Evolutionary conservation across 345 rosid species (phyloP).

Genomic region (Sisymbrium altissimum): DNA sequence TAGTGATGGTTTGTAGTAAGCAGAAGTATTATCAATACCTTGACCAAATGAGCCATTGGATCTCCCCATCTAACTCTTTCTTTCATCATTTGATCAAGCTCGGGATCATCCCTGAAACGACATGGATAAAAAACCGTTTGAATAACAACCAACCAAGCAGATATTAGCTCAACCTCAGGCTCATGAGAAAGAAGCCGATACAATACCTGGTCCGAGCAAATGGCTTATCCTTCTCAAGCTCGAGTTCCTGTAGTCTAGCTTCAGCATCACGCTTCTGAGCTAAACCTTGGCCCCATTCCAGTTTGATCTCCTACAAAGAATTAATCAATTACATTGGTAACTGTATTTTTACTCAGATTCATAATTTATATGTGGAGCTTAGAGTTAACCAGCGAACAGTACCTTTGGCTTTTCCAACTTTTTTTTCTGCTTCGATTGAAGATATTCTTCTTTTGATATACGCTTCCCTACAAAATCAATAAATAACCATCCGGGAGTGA

Average conservation of each 20-base stretch:
- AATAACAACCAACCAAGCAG: constrained; percentile 21
- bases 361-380: not conserved
- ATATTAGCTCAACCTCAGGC: not conserved
- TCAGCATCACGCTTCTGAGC: constrained; percentile 92
- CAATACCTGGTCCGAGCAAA: constrained; percentile 85
- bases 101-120: constrained; percentile 78
- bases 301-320: constrained; percentile 56
- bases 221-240: constrained; percentile 82
- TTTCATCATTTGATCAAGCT: constrained; percentile 77
- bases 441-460: constrained; percentile 66
- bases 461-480: constrained; percentile 51
- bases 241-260: constrained; percentile 63
- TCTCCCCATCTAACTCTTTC: constrained; percentile 85
- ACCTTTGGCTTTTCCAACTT: constrained; percentile 81
- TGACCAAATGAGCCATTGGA: constrained; percentile 95
- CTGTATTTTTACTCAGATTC: not conserved
- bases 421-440: constrained; percentile 51
- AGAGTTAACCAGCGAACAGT: constrained; percentile 13
- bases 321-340: not conserved
- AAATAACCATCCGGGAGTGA: constrained; percentile 21
- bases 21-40: constrained; percentile 42
- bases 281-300: constrained; percentile 99
- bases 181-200: not conserved
- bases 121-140: not conserved
- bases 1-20: not conserved